phyloP scores from a whole-genome alignment of 257 asterid genomes.

The Nyctanthes arbortristis region DNA sequence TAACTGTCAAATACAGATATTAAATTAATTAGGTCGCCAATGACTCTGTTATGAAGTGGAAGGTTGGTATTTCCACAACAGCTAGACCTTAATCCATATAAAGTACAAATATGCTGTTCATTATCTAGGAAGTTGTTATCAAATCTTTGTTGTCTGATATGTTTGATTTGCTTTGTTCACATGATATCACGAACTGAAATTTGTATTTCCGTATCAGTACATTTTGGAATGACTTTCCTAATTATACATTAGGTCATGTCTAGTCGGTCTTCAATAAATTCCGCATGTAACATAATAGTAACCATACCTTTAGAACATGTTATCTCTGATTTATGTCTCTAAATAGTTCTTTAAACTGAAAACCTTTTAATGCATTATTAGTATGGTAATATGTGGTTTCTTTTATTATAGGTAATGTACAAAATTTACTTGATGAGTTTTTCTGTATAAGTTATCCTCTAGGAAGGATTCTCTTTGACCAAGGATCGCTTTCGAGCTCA shows the following conservation, averaged over 20 bases:
- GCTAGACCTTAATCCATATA: neutral
- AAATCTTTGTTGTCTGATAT: neutral
- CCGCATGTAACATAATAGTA: no score
- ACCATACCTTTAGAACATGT: no score
- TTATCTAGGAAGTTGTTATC: neutral
- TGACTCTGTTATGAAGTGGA: neutral
- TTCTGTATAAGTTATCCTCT: no score
- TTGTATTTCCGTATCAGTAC: neutral
- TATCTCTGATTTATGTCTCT: no score
- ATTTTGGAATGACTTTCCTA: neutral
- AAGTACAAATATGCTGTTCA: neutral
- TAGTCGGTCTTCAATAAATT: no score
- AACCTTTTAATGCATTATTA: no score
- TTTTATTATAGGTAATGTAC: no score
- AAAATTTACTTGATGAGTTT: no score
- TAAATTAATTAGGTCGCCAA: neutral
- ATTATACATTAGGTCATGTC: neutral
- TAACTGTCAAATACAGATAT: neutral
- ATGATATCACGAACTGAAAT: neutral
- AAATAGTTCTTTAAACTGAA: no score
- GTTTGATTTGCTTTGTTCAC: neutral
- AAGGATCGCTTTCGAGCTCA: neutral
- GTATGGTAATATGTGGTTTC: no score
- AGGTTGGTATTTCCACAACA: neutral
- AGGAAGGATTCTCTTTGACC: neutral